phyloP scores from a whole-genome alignment of 768 basidiomycete genomes.

The Lactarius pseudohatsudake region DNA sequence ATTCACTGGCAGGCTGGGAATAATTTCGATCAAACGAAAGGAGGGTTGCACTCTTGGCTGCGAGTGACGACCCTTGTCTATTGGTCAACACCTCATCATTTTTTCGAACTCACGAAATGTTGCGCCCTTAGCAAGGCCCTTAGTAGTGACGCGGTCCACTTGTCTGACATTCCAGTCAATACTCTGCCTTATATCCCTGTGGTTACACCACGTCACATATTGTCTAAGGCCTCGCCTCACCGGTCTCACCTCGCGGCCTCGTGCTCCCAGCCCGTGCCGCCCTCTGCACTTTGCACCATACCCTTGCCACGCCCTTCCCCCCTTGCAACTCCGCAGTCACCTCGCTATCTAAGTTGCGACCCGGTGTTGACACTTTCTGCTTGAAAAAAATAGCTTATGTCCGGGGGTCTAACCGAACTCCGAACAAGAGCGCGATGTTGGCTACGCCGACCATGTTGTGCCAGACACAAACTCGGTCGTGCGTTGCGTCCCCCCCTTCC shows the following conservation, averaged over 20 bases:
- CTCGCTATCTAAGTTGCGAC: not conserved
- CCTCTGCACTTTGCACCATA: no score
- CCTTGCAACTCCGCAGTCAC: not conserved
- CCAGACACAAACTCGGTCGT: slow-evolving; percentile 44
- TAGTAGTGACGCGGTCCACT: no score
- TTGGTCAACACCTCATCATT: no score
- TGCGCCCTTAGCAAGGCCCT: no score
- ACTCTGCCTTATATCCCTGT: no score
- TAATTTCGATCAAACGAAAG: no score
- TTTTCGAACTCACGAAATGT: no score
- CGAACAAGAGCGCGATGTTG: slow-evolving; percentile 44
- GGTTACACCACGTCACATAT: no score
- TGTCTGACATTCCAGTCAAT: no score
- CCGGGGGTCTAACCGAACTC: not conserved
- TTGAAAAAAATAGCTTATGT: not conserved
- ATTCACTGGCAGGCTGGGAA: no score
- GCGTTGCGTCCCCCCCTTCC: slow-evolving; percentile 23
- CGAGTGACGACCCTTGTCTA: not conserved
- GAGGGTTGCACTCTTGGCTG: no score
- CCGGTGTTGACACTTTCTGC: not conserved
- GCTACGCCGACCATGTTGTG: not conserved
- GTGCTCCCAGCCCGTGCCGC: no score
- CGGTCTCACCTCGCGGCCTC: not conserved
- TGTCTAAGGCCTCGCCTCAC: not conserved
- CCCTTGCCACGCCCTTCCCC: not conserved